Conservation (phyloP, 129 eudicot genomes). For the Cynara cardunculus region DNA sequence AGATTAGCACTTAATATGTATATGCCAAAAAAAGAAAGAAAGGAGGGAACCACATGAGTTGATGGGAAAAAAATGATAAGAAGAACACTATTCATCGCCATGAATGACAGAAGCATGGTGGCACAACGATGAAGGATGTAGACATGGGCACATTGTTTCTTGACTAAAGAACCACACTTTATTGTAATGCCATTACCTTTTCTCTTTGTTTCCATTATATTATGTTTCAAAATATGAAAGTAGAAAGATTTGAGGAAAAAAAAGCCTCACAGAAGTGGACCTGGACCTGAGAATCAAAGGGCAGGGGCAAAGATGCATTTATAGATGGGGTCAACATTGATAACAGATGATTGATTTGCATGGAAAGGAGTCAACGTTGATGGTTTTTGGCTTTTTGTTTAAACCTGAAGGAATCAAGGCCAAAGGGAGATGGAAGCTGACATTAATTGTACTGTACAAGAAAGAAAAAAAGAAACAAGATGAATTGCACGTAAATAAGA, state of each 20-base stretch:
- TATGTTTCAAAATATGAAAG: not conserved
- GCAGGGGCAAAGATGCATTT: constrained; percentile 29
- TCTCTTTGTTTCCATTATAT: constrained; percentile 34
- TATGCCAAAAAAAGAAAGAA: not conserved
- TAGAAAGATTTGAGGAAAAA: constrained; percentile 33
- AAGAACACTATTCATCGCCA: constrained; percentile 46
- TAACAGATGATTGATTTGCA: constrained; percentile 51
- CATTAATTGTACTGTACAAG: constrained; percentile 4
- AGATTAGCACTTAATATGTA: constrained; percentile 10
- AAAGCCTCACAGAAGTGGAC: constrained; percentile 53
- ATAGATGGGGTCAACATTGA: constrained; percentile 43
- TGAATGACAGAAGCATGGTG: constrained; percentile 86
- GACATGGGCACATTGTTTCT: constrained; percentile 75
- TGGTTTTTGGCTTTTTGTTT: constrained; percentile 4
- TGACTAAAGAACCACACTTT: constrained; percentile 71
- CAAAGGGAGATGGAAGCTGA: constrained; percentile 6
- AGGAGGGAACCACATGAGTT: not conserved
- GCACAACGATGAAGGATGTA: constrained; percentile 93
- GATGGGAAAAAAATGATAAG: constrained; percentile 1
- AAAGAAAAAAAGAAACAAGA: not conserved
- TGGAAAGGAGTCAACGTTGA: constrained; percentile 36
- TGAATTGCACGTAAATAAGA: constrained; percentile 12
- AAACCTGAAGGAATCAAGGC: constrained; percentile 6
- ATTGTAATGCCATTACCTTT: constrained; percentile 50
- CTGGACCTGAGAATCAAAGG: constrained; percentile 52